Base-by-base conservation (phyloP, 73 alveolate genomes). In the Halteria grandinella region DNA sequence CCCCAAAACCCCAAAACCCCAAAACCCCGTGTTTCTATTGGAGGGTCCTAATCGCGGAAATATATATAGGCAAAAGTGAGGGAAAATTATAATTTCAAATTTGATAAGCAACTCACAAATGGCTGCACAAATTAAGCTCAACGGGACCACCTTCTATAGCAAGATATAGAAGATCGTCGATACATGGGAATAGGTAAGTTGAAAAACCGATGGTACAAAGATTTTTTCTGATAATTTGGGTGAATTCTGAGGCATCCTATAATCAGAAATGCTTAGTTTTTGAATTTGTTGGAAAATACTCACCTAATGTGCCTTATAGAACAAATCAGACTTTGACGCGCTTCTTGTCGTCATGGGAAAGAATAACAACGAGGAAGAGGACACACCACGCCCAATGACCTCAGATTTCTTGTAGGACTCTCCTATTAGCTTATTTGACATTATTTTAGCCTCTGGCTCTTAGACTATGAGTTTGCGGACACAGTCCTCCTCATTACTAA, bases 401-500 rank as follows among this genome's bases (percentile, higher is more conserved):
- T 66, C 80, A 44, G 80, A 66, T 55, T 66, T 66, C 66, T 66
- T 66, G 80, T 66, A 66, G 43, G 77, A 14, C 32, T 3, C 14
- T 58, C 45, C 4, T 8, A 32, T 11, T 21, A 3, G 11, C 52
- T 25, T 1, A 20, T 66, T 12, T 25, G 7, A 23, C 7, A n/a
- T 3, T 23, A 17, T 53, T 66, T 21, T 51, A 79, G 89, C 52
- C 49, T 69, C 37, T 83, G 92, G 92, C 84, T 83, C 21, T 49
- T 83, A 3, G 60, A 73, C 32, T 83, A 83, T 69, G 92, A 83
- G 60, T 83, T 83, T 84, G 55, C 87, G 10, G 92, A 83, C 60
- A 66, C 92, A 0, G 69, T 73, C 24, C 47, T 83, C 54, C 43
- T 83, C 40, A 50, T 83, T 33, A 69, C 92, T 4, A 83, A 74